Conservation (phyloP, 2,329 filamentous ascomycete genomes). For the Scedosporium aurantiacum region DNA sequence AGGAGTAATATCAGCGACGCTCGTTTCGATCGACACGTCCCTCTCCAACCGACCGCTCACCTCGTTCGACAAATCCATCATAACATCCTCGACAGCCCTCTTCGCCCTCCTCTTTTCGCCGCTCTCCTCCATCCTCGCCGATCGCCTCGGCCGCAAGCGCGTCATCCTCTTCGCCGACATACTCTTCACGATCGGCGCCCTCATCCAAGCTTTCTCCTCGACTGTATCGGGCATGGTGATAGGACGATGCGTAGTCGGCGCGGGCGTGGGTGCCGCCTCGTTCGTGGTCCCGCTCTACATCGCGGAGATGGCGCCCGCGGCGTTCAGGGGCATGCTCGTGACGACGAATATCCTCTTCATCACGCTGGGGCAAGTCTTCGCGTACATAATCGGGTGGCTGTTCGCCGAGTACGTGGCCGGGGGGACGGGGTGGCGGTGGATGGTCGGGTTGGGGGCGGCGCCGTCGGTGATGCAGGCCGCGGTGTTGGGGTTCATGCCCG, state of each 20-base stretch:
- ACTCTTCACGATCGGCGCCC: constrained; percentile 58
- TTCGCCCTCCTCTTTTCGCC: constrained; percentile 55
- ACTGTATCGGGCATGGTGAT: constrained; percentile 54
- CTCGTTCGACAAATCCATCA: constrained; percentile 57
- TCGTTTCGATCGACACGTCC: constrained; percentile 51
- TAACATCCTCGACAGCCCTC: constrained; percentile 58
- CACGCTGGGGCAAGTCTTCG: constrained; percentile 78
- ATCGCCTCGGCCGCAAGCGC: constrained; percentile 47
- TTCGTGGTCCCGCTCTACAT: constrained; percentile 85
- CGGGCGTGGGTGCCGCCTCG: constrained; percentile 64
- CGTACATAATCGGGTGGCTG: constrained; percentile 73
- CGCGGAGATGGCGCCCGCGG: constrained; percentile 69
- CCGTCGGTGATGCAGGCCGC: constrained; percentile 63
- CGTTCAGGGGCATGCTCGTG: constrained; percentile 66
- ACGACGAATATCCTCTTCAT: constrained; percentile 76
- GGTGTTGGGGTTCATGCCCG: constrained; percentile 64
- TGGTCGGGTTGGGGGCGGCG: constrained; percentile 74
- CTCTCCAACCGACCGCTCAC: constrained; percentile 46
- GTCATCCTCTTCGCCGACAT: constrained; percentile 54
- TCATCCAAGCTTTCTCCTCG: constrained; percentile 48
- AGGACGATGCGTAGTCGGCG: constrained; percentile 58
- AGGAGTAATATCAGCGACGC: constrained; percentile 56
- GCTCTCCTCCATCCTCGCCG: constrained; percentile 52
- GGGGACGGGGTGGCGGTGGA: constrained; percentile 70
- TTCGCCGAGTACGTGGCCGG: constrained; percentile 46